phyloP scores from a whole-genome alignment of 257 asterid species.

The Agastache rugosa region DNA sequence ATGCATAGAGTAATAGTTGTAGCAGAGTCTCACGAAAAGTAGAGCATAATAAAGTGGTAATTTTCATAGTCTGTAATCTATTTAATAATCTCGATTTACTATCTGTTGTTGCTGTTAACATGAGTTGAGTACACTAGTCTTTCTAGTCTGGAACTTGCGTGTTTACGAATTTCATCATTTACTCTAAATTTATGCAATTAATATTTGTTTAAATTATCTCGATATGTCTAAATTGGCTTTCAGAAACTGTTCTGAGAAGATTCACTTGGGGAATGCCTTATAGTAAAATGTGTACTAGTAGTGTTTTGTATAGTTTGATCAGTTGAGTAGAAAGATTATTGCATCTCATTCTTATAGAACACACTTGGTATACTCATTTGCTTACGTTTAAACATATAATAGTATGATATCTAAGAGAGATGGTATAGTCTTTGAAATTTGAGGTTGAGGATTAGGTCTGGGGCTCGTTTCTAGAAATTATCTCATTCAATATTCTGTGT shows the following conservation, averaged over 20 bases:
- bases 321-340: background rate
- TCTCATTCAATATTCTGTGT: background rate
- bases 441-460: background rate
- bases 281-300: background rate
- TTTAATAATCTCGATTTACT: background rate
- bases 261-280: too few species aligned
- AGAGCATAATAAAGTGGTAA: background rate
- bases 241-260: background rate
- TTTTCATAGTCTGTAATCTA: background rate
- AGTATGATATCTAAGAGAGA: background rate
- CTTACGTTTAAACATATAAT: background rate
- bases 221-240: background rate
- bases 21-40: background rate
- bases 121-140: background rate
- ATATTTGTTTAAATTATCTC: background rate
- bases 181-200: background rate
- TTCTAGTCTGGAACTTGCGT: constrained; percentile 1
- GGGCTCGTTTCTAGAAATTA: background rate
- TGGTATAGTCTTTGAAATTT: background rate
- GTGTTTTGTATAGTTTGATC: background rate
- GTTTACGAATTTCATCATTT: background rate
- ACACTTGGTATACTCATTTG: background rate
- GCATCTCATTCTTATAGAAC: background rate
- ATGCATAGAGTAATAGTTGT: background rate
- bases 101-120: background rate